A percentile compares a stretch with the other conserved stretches of the same genome.
Conservation (phyloP, 352 stramenopile species). For the Phytophthora syringae region DNA sequence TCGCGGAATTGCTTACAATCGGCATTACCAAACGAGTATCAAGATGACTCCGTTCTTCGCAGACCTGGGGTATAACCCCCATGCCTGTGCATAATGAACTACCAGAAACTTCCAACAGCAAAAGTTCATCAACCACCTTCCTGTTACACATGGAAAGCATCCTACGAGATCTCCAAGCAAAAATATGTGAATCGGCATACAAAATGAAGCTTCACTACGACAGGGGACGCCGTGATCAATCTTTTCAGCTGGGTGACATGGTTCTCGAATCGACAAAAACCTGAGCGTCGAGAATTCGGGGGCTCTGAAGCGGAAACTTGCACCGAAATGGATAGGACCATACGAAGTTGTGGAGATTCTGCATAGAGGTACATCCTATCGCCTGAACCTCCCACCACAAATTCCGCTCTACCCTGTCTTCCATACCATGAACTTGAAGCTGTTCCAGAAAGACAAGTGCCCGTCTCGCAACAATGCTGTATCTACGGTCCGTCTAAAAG, state of each 20-base stretch:
- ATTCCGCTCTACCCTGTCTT: neutral
- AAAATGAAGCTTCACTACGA: conserved; percentile 6
- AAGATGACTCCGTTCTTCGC: neutral
- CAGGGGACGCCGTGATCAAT: neutral
- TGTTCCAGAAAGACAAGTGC: neutral
- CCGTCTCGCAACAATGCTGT: neutral
- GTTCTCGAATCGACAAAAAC: neutral
- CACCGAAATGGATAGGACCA: neutral
- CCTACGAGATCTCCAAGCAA: neutral
- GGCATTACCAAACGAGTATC: neutral
- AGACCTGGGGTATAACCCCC: neutral
- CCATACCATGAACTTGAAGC: neutral
- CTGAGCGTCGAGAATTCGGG: conserved; percentile 2
- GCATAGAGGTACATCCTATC: neutral
- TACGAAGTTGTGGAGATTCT: conserved; percentile 3
- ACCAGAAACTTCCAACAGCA: neutral
- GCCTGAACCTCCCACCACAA: neutral
- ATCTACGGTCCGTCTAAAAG: conserved; percentile 1
- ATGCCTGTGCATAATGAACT: too few species aligned
- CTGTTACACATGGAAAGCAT: neutral
- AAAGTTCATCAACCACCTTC: neutral
- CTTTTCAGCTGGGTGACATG: neutral
- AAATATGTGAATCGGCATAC: neutral
- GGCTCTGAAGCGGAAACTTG: neutral
- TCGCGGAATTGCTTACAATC: conserved; percentile 5